Percentiles rank a stretch among this genome's conserved stretches.
Conservation (phyloP, 768 basidiomycete species). For the Hericium erinaceus region DNA sequence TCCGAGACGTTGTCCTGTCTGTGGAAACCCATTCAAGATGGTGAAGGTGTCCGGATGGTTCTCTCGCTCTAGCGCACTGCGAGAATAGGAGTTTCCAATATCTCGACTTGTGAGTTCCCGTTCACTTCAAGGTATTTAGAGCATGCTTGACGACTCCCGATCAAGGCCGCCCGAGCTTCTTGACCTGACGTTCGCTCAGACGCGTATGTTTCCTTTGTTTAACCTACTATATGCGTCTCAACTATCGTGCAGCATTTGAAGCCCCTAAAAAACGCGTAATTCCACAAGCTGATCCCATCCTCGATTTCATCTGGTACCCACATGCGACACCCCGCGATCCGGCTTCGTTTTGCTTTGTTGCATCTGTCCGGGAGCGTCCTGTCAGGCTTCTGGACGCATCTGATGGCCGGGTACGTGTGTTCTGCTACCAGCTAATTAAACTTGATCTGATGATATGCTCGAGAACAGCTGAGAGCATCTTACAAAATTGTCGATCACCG, state of each 20-base stretch:
- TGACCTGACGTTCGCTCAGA: neutral
- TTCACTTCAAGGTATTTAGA: neutral
- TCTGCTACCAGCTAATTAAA: neutral
- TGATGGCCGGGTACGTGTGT: constrained; percentile 54
- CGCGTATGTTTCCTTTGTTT: neutral
- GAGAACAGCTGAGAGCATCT: constrained; percentile 71
- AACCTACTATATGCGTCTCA: neutral
- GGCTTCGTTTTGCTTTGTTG: constrained; percentile 71
- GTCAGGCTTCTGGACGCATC: constrained; percentile 77
- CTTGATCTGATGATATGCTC: neutral
- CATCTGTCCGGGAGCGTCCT: constrained; percentile 78
- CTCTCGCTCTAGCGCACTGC: constrained; percentile 53
- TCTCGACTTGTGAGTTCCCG: constrained; percentile 36
- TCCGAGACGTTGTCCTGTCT: neutral
- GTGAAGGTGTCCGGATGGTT: constrained; percentile 68
- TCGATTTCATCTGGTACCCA: constrained; percentile 84
- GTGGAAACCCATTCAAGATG: neutral
- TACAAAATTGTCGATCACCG: constrained; percentile 89
- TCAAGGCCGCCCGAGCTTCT: neutral
- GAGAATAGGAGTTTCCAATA: constrained; percentile 62
- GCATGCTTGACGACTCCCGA: neutral
- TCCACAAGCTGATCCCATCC: constrained; percentile 57
- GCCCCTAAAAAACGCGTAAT: constrained; percentile 15
- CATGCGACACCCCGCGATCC: constrained; percentile 49
- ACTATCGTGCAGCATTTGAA: neutral